phyloP scores from a whole-genome alignment of 164 flowering plant species.

The Aristolochia fimbriata region DNA sequence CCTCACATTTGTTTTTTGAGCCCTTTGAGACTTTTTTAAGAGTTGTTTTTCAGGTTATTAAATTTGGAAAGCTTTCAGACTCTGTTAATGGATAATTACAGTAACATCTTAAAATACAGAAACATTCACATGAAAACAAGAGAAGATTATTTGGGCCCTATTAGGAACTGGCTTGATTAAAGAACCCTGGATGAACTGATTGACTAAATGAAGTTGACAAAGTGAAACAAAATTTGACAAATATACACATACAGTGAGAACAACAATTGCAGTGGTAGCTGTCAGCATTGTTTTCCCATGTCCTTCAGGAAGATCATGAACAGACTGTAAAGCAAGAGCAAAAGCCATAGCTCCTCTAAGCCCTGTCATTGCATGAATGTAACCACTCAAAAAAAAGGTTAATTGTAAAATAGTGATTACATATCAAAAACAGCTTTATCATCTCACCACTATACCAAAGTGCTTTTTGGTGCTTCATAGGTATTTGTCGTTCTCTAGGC shows the following conservation, averaged over 20 bases:
- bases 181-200: not conserved
- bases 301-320: constrained; percentile 98
- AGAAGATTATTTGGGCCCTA: not conserved
- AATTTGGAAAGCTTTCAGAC: no score
- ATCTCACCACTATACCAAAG: constrained; percentile 98
- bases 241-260: constrained; percentile 54
- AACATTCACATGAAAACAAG: no score
- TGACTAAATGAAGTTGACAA: not conserved
- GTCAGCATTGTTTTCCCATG: constrained; percentile 98
- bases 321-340: constrained; percentile 95
- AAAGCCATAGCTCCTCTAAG: constrained; percentile 99
- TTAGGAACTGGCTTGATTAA: not conserved
- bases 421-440: constrained; percentile 3
- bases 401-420: not conserved
- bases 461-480: constrained; percentile 87
- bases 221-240: not conserved
- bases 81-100: no score
- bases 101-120: no score
- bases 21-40: no score
- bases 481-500: constrained; percentile 71
- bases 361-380: constrained; percentile 33
- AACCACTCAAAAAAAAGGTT: not conserved
- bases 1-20: no score
- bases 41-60: no score
- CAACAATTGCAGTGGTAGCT: constrained; percentile 97